These are phyloP conservation scores for Platanthera guangdongensis DNA, from an alignment of 106 monocot genomes.

Conservation along the genomic window DNA sequence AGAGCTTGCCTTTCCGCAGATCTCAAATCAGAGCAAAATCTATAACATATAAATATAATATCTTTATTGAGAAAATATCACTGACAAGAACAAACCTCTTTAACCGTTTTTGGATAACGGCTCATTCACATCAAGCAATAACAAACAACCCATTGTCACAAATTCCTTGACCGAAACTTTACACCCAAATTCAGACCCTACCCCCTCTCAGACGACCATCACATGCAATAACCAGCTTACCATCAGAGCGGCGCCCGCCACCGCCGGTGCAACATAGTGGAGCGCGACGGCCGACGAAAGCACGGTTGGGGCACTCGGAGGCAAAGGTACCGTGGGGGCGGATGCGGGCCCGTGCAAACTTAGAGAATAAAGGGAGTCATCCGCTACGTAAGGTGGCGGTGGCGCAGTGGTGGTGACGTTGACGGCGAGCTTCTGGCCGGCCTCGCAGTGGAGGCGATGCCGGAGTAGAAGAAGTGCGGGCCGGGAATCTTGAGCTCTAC, in stretches of 20 bases:
- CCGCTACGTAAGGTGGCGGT: conserved; percentile 7
- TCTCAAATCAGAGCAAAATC: no score
- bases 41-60: no score
- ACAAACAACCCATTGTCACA: no score
- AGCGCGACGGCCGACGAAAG: background rate
- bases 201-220: background rate
- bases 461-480: conserved; percentile 57
- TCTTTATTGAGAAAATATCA: no score
- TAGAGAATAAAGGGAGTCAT: conserved; percentile 1
- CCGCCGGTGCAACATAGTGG: background rate
- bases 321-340: no score
- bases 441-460: conserved; percentile 60
- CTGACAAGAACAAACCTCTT: no score
- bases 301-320: background rate
- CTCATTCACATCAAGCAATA: no score
- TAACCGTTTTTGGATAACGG: no score
- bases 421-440: conserved; percentile 63
- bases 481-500: conserved; percentile 46
- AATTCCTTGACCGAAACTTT: no score
- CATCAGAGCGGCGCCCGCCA: conserved; percentile 4
- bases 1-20: no score
- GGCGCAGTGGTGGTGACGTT: conserved; percentile 41
- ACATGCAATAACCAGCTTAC: background rate
- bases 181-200: no score
- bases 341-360: background rate